Conservation (phyloP, 75 land plant genomes). For the Pinus tabuliformis region DNA sequence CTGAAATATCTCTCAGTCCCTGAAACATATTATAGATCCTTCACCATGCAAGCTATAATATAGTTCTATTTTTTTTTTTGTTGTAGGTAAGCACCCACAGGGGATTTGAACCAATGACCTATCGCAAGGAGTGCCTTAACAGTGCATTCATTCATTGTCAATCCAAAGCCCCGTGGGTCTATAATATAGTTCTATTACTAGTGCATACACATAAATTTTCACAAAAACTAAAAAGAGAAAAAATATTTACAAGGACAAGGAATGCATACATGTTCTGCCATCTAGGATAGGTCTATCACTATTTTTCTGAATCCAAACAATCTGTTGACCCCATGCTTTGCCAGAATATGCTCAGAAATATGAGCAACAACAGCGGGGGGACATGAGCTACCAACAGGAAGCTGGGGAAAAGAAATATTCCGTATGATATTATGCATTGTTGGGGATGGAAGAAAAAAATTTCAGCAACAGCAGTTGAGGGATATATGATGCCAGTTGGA, state of each 20-base stretch:
- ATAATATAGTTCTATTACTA: conserved; percentile 1
- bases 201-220: neutral
- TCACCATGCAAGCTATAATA: conserved; percentile 71
- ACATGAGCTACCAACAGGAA: conserved; percentile 47
- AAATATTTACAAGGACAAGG: neutral
- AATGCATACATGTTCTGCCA: conserved; percentile 52
- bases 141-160: no score
- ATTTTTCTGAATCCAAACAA: no score
- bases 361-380: conserved; percentile 26
- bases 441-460: conserved; percentile 64
- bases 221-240: neutral
- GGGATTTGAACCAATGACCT: no score
- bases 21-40: conserved; percentile 78
- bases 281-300: no score
- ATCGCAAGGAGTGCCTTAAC: no score
- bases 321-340: no score
- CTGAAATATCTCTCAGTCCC: conserved; percentile 54
- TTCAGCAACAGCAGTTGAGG: neutral
- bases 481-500: no score
- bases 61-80: no score
- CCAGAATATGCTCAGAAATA: no score
- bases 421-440: conserved; percentile 58
- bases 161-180: no score
- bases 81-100: no score
- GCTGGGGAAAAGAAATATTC: conserved; percentile 68